Evolutionary conservation across 441 rosid species (phyloP).

Genomic region (Adansonia grandidieri): DNA sequence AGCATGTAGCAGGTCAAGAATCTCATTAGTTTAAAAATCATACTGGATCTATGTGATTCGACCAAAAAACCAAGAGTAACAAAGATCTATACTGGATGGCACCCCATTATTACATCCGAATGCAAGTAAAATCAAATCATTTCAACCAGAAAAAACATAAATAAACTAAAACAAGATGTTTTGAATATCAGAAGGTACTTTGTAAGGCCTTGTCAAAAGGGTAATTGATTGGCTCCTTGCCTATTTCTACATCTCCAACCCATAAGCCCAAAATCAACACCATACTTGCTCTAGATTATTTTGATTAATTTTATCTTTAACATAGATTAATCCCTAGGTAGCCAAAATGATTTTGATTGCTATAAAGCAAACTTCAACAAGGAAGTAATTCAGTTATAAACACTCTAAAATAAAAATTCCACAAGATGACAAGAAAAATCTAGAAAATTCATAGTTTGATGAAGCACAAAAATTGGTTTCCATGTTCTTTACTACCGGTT

Average conservation of each 20-base stretch:
- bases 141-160: not conserved
- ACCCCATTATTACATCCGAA: conserved; percentile 5
- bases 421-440: not conserved
- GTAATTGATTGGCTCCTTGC: conserved; percentile 10
- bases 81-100: conserved; percentile 1
- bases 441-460: not conserved
- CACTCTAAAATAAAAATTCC: not conserved
- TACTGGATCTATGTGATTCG: not conserved
- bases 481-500: not conserved
- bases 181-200: conserved; percentile 13
- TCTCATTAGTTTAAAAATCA: not conserved
- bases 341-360: not conserved
- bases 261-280: not conserved
- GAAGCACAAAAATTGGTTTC: not conserved
- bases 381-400: not conserved
- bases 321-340: not conserved
- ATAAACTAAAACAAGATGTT: conserved; percentile 10
- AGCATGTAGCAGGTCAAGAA: not conserved
- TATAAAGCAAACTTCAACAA: conserved; percentile 1
- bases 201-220: conserved; percentile 5
- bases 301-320: not conserved
- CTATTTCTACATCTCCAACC: conserved; percentile 19
- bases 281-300: not conserved
- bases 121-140: not conserved
- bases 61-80: not conserved